A percentile compares a stretch with the other conserved stretches of the same genome.
Evolutionary conservation across 495 filamentous ascomycete species (phyloP).

Genomic region (Aspergillus biplanus): DNA sequence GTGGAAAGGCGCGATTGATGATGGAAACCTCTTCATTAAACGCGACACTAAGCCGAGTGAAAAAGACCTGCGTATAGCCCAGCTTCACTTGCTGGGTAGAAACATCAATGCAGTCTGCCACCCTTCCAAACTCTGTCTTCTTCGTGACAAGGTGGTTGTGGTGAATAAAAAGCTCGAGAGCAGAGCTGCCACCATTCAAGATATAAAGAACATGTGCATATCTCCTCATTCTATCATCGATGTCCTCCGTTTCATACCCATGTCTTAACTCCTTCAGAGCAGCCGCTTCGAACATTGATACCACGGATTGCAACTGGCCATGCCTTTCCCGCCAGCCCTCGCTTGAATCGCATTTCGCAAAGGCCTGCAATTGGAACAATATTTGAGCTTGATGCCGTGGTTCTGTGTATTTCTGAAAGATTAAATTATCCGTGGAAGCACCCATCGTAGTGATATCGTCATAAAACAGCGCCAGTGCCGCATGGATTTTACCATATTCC

Average conservation of each 20-base stretch:
- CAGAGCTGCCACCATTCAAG: conserved; percentile 80
- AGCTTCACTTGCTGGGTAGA: conserved; percentile 62
- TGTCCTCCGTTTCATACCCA: conserved; percentile 86
- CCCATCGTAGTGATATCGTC: conserved; percentile 73
- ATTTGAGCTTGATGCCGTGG: conserved; percentile 89
- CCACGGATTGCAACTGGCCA: conserved; percentile 71
- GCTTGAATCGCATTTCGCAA: conserved; percentile 79
- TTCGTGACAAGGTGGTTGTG: conserved; percentile 82
- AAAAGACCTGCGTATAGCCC: conserved; percentile 80
- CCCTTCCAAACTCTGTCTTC: conserved; percentile 70
- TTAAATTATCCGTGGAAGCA: conserved; percentile 75
- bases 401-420: conserved; percentile 85
- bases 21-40: conserved; percentile 84
- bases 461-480: conserved; percentile 85
- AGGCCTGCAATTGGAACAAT: conserved; percentile 74
- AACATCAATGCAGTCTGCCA: conserved; percentile 81
- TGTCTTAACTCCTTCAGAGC: conserved; percentile 90
- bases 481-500: conserved; percentile 90
- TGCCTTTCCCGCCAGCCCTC: conserved; percentile 72
- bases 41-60: conserved; percentile 68
- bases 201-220: conserved; percentile 84
- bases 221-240: conserved; percentile 83
- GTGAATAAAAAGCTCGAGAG: conserved; percentile 82
- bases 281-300: conserved; percentile 85
- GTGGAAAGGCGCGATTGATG: conserved; percentile 84